These are phyloP conservation scores for Trichoderma oligosporum DNA, from an alignment of 2,329 filamentous ascomycete species.

Conservation along the genomic window DNA sequence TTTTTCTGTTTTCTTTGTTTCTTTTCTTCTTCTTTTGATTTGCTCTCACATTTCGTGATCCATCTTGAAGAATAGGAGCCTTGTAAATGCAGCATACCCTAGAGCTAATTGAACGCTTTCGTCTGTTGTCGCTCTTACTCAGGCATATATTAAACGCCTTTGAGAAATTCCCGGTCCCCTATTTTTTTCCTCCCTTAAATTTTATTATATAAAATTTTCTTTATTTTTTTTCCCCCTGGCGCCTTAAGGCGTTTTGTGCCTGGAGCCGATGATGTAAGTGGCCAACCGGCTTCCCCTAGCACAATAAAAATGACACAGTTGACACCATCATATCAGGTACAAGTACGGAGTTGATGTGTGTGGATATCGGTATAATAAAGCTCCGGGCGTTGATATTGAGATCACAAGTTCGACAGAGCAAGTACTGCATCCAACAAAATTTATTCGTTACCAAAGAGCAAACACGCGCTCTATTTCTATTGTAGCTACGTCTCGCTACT, in stretches of 20 bases:
- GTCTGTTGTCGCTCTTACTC: conserved; percentile 1
- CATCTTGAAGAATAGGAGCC: too few relatives aligned
- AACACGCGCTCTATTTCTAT: conserved; percentile 17
- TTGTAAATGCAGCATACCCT: too few relatives aligned
- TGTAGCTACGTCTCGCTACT: conserved; percentile 1
- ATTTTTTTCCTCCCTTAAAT: too few relatives aligned
- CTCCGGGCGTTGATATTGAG: background rate
- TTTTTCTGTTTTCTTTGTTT: too few relatives aligned
- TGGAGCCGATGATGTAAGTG: conserved; percentile 11
- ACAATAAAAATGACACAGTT: background rate
- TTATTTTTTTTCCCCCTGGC: background rate
- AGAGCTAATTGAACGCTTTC: background rate
- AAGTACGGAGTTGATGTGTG: background rate
- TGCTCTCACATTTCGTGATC: too few relatives aligned
- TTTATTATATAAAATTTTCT: background rate
- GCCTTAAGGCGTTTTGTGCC: background rate
- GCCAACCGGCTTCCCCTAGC: background rate
- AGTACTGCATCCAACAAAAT: background rate
- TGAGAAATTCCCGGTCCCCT: background rate
- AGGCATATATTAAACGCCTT: background rate
- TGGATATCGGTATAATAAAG: background rate
- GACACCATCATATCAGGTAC: background rate
- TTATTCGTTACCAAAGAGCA: conserved; percentile 6
- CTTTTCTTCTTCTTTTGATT: too few relatives aligned
- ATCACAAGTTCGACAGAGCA: background rate